Percentiles rank a stretch among this genome's conserved stretches.
These are phyloP conservation scores for Phytophthora macrochlamydospora DNA, from an alignment of 352 stramenopile genomes.

Conservation along the genomic window DNA sequence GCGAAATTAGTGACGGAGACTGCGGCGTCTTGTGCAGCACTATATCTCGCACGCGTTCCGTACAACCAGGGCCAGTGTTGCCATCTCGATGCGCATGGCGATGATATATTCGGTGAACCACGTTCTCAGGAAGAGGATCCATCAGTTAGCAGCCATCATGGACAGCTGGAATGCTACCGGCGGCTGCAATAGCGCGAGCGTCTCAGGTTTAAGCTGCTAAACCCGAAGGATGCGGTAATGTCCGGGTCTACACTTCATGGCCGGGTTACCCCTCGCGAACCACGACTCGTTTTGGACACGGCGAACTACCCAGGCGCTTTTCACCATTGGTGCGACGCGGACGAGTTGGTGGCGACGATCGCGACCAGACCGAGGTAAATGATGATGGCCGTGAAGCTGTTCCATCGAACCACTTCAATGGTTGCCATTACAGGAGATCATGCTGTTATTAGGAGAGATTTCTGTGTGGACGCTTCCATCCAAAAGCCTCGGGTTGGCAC, in stretches of 20 bases:
- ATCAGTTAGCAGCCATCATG: constrained; percentile 2
- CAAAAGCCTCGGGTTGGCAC: constrained; percentile 28
- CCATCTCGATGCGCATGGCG: not conserved
- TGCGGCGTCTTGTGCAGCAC: constrained; percentile 38
- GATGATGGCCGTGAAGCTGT: constrained; percentile 2
- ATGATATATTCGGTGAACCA: constrained; percentile 2
- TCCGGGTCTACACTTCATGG: constrained; percentile 15
- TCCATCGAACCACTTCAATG: not conserved
- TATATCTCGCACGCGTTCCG: constrained; percentile 46
- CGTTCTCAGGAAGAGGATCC: constrained; percentile 3
- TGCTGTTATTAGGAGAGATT: constrained; percentile 35
- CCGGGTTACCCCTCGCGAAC: constrained; percentile 9
- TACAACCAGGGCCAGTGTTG: constrained; percentile 32
- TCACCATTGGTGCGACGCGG: constrained; percentile 10
- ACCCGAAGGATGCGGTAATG: constrained; percentile 9
- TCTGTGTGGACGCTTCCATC: constrained; percentile 33
- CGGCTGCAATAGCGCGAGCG: constrained; percentile 30
- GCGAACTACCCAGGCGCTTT: constrained; percentile 3
- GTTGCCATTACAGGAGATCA: constrained; percentile 30
- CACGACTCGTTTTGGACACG: constrained; percentile 31
- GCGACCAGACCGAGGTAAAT: constrained; percentile 3
- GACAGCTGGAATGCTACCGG: constrained; percentile 15
- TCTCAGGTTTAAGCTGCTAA: constrained; percentile 25
- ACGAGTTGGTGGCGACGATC: not conserved
- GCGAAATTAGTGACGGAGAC: constrained; percentile 2